Evolutionary conservation across 1,284 basidiomycete species (phyloP).

Genomic region (Cystobasidiaceae sp.): DNA sequence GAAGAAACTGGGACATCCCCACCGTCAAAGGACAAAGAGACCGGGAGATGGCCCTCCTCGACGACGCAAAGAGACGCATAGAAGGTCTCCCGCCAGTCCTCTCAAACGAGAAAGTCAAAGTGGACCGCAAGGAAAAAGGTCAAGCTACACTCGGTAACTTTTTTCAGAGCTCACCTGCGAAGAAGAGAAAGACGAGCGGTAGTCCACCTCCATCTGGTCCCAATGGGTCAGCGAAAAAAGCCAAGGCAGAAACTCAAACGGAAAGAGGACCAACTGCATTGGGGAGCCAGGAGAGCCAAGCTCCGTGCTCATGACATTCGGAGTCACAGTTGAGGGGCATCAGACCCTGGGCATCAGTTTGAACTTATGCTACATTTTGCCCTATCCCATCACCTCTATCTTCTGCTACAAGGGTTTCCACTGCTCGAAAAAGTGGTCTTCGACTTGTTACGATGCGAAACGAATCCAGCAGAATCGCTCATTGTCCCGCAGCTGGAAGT

Average conservation of each 20-base stretch:
- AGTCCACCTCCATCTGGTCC: not conserved
- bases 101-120: slow-evolving; percentile 17
- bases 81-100: slow-evolving; percentile 26
- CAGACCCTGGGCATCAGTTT: too few relatives aligned
- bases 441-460: too few relatives aligned
- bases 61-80: slow-evolving; percentile 28
- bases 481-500: too few relatives aligned
- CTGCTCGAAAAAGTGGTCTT: too few relatives aligned
- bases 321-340: too few relatives aligned
- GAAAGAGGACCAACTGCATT: too few relatives aligned
- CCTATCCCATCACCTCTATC: too few relatives aligned
- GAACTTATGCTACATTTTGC: too few relatives aligned
- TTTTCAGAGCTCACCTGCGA: slow-evolving; percentile 3
- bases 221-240: not conserved
- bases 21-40: slow-evolving; percentile 32
- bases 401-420: too few relatives aligned
- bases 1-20: slow-evolving; percentile 20
- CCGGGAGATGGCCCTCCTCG: slow-evolving; percentile 22
- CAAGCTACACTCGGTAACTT: slow-evolving; percentile 16
- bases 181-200: slow-evolving; percentile 23
- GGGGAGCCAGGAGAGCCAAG: too few relatives aligned
- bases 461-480: too few relatives aligned
- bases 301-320: too few relatives aligned
- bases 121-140: slow-evolving; percentile 25
- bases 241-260: not conserved